Conservation (phyloP, 108 stramenopile species). For the Schizochytrium sp. region DNA sequence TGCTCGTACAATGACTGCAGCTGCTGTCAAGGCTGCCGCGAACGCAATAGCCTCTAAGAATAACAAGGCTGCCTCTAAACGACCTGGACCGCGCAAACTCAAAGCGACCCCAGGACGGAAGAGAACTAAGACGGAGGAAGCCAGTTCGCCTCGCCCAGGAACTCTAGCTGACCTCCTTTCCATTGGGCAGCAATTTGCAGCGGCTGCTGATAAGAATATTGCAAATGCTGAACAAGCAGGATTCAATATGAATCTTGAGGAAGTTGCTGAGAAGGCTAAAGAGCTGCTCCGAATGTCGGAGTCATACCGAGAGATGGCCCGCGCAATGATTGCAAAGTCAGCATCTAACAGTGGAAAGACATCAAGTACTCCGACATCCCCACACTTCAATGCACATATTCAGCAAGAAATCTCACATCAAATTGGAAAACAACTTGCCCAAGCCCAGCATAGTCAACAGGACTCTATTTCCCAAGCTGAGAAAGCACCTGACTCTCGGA, state of each 20-base stretch:
- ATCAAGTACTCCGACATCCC: background rate
- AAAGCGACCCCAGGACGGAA: background rate
- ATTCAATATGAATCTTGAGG: constrained; percentile 14
- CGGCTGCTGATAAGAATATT: background rate
- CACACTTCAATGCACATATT: constrained; percentile 43
- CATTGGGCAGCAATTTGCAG: constrained; percentile 22
- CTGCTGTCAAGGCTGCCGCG: constrained; percentile 30
- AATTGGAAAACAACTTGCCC: constrained; percentile 27
- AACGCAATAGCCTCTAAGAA: background rate
- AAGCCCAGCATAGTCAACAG: background rate
- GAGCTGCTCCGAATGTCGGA: constrained; percentile 45
- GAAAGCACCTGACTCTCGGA: too few species aligned
- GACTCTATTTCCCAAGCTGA: too few species aligned
- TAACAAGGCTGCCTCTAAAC: background rate
- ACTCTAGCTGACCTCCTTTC: constrained; percentile 47
- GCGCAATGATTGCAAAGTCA: background rate
- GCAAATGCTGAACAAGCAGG: background rate
- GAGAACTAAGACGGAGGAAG: background rate
- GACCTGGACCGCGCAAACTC: background rate
- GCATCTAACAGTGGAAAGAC: background rate
- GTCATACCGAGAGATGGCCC: constrained; percentile 49
- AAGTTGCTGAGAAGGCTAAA: constrained; percentile 39
- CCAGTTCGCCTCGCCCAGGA: background rate
- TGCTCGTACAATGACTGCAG: constrained; percentile 12
- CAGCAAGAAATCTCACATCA: constrained; percentile 41